Percentiles rank a stretch among this genome's conserved stretches.
Evolutionary conservation across 768 basidiomycete genomes (phyloP).

Genomic region (Amyloporia xantha): DNA sequence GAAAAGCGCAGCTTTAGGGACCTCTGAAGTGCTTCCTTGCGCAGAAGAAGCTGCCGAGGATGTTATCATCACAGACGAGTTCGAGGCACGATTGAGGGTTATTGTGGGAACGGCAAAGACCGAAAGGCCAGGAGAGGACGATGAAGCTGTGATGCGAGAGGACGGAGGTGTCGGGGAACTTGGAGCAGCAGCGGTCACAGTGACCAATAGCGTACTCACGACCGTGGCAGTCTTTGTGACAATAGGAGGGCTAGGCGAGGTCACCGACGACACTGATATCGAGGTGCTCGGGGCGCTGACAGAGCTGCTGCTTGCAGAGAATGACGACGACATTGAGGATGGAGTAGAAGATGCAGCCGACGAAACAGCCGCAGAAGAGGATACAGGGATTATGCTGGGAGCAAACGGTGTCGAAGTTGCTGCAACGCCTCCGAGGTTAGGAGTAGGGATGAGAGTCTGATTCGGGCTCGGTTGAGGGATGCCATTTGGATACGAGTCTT

Average conservation of each 20-base stretch:
- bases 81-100: too few species aligned
- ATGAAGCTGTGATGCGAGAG: background rate
- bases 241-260: background rate
- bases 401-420: constrained; percentile 2
- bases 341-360: constrained; percentile 2
- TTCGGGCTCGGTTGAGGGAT: constrained; percentile 20
- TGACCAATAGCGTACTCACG: constrained; percentile 21
- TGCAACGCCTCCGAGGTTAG: constrained; percentile 9
- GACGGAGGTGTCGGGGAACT: background rate
- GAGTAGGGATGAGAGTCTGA: constrained; percentile 21
- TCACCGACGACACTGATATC: background rate
- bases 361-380: background rate
- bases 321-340: too few species aligned
- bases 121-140: too few species aligned
- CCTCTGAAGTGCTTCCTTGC: background rate
- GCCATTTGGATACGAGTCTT: constrained; percentile 40
- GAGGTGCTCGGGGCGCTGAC: background rate
- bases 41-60: background rate
- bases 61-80: too few species aligned
- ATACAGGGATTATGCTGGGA: background rate
- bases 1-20: too few species aligned
- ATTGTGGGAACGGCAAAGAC: too few species aligned
- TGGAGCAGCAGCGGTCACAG: constrained; percentile 12
- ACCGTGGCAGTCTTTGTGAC: constrained; percentile 15
- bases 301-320: background rate